These are phyloP conservation scores for Pythium oligandrum DNA, from an alignment of 352 stramenopile genomes.

Conservation along the genomic window DNA sequence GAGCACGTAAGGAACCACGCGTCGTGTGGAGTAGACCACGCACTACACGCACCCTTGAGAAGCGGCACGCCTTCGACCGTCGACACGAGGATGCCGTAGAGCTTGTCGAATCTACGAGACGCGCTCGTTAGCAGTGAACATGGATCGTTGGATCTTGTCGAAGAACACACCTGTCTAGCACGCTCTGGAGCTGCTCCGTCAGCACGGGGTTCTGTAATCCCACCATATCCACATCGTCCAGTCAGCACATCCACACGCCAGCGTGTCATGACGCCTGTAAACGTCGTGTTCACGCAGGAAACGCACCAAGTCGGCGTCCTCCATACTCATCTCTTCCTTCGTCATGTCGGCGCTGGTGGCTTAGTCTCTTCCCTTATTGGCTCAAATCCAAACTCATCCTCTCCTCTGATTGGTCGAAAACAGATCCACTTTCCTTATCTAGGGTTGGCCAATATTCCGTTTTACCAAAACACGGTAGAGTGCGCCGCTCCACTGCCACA, in stretches of 20 bases:
- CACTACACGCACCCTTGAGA: slow-evolving; percentile 40
- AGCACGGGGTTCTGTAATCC: slow-evolving; percentile 46
- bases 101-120: slow-evolving; percentile 51
- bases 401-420: too few relatives aligned
- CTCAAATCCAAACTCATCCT: too few relatives aligned
- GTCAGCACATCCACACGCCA: too few relatives aligned
- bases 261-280: too few relatives aligned
- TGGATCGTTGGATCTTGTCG: not conserved
- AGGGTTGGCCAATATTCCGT: too few relatives aligned
- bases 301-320: not conserved
- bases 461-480: too few relatives aligned
- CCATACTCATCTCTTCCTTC: not conserved
- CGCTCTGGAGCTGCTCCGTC: slow-evolving; percentile 54
- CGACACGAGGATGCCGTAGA: slow-evolving; percentile 75
- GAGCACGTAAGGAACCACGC: not conserved
- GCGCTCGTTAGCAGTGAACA: not conserved
- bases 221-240: too few relatives aligned
- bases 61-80: slow-evolving; percentile 75
- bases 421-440: too few relatives aligned
- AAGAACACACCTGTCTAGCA: slow-evolving; percentile 37
- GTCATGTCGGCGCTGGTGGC: not conserved
- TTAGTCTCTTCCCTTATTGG: not conserved
- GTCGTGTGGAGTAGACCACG: not conserved
- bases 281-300: not conserved
- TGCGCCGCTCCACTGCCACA: too few relatives aligned